Conservation (phyloP, 2,329 filamentous ascomycete species). For the Colletotrichum sp. region DNA sequence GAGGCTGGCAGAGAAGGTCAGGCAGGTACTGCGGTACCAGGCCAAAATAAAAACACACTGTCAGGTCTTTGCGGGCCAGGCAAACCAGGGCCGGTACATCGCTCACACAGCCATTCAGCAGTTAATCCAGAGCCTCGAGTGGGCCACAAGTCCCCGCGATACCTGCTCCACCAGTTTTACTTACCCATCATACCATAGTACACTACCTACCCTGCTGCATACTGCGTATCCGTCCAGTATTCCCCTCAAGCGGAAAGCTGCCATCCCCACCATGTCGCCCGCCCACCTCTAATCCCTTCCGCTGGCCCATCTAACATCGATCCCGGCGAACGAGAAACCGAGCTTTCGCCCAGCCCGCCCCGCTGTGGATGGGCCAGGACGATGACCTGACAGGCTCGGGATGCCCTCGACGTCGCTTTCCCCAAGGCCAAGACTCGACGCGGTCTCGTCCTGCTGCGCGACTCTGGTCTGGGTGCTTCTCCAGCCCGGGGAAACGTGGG, state of each 20-base stretch:
- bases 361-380: not conserved
- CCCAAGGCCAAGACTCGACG: constrained; percentile 4
- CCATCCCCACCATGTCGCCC: not conserved
- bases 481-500: not conserved
- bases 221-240: constrained; percentile 12
- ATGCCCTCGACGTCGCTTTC: not conserved
- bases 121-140: no score
- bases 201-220: not conserved
- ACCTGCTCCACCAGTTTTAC: no score
- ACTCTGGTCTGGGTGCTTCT: not conserved
- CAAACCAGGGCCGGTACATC: no score
- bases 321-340: not conserved
- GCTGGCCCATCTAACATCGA: not conserved
- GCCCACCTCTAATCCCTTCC: constrained; percentile 9
- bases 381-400: not conserved
- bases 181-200: not conserved
- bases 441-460: not conserved
- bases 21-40: not conserved
- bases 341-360: not conserved
- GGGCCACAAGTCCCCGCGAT: no score
- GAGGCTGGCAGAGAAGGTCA: not conserved
- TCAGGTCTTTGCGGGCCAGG: no score
- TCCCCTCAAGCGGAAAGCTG: constrained; percentile 3
- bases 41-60: no score
- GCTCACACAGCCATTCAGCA: no score